phyloP scores from a whole-genome alignment of 176 grass and related monocot species.

The Carex scoparia region DNA sequence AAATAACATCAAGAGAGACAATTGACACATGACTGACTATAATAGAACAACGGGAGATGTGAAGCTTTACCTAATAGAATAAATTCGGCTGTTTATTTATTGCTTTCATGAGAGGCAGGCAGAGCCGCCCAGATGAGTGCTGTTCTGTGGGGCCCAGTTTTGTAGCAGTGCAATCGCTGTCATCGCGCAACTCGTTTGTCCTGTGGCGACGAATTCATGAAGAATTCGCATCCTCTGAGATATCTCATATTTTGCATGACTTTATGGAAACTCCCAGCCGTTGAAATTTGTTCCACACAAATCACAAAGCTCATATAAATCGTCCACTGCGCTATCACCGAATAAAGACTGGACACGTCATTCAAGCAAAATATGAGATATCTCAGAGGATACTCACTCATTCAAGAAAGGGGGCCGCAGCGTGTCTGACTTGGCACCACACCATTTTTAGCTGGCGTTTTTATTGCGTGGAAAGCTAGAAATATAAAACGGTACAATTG shows the following conservation, averaged over 20 bases:
- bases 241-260: too few relatives aligned
- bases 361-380: too few relatives aligned
- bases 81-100: constrained; percentile 11
- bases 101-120: not conserved
- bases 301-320: too few relatives aligned
- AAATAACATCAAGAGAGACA: not conserved
- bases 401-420: not conserved
- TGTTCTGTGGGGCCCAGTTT: not conserved
- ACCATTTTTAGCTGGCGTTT: constrained; percentile 5
- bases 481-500: not conserved
- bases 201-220: not conserved
- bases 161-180: constrained; percentile 15
- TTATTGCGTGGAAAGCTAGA: not conserved
- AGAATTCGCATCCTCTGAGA: too few relatives aligned
- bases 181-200: not conserved
- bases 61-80: not conserved
- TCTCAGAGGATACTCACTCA: too few relatives aligned
- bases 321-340: too few relatives aligned
- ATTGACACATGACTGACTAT: not conserved
- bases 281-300: too few relatives aligned
- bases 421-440: not conserved
- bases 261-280: too few relatives aligned
- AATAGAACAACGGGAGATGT: constrained; percentile 1
- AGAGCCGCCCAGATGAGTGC: not conserved
- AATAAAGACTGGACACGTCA: too few relatives aligned